A percentile compares a stretch with the other conserved stretches of the same genome.
phyloP scores from a whole-genome alignment of 352 stramenopile species.

The Sclerospora graminicola region DNA sequence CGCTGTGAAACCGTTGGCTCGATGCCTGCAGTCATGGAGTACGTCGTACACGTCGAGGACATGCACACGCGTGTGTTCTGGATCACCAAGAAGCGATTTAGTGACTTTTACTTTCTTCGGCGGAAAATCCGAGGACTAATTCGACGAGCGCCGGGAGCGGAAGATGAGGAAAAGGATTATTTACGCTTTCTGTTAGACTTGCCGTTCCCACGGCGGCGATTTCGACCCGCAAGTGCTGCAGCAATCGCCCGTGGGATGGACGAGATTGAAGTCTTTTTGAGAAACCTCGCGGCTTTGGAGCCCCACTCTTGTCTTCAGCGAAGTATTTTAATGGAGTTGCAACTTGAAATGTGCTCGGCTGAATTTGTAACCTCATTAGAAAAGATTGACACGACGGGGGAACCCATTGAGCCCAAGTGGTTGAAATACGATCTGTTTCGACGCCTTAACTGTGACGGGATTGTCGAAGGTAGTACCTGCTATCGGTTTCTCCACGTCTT shows the following conservation, averaged over 20 bases:
- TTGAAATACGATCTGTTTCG: conserved; percentile 66
- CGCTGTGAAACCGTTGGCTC: conserved; percentile 41
- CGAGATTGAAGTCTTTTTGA: conserved; percentile 67
- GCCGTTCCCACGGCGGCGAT: conserved; percentile 52
- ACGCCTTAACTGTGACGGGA: conserved; percentile 49
- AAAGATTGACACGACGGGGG: conserved; percentile 58
- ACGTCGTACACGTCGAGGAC: conserved; percentile 67
- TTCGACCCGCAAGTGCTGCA: conserved; percentile 34
- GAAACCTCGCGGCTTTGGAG: conserved; percentile 55
- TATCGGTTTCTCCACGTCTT: conserved; percentile 70
- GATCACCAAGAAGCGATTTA: conserved; percentile 74
- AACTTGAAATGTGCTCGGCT: conserved; percentile 58
- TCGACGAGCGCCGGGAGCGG: conserved; percentile 18
- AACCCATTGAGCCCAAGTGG: conserved; percentile 67
- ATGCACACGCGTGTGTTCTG: conserved; percentile 77
- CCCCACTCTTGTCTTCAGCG: conserved; percentile 46
- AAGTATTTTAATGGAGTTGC: conserved; percentile 51
- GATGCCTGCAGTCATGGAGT: conserved; percentile 56
- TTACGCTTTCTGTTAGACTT: conserved; percentile 67
- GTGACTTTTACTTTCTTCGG: conserved; percentile 57
- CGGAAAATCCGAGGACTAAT: conserved; percentile 54
- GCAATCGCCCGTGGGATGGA: conserved; percentile 35
- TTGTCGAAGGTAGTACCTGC: conserved; percentile 63
- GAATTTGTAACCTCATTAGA: conserved; percentile 71
- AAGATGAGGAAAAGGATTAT: conserved; percentile 39